Percentiles rank a stretch among this genome's conserved stretches.
These are phyloP conservation scores for Podospora conica DNA, from an alignment of 495 filamentous ascomycete genomes.

Conservation along the genomic window DNA sequence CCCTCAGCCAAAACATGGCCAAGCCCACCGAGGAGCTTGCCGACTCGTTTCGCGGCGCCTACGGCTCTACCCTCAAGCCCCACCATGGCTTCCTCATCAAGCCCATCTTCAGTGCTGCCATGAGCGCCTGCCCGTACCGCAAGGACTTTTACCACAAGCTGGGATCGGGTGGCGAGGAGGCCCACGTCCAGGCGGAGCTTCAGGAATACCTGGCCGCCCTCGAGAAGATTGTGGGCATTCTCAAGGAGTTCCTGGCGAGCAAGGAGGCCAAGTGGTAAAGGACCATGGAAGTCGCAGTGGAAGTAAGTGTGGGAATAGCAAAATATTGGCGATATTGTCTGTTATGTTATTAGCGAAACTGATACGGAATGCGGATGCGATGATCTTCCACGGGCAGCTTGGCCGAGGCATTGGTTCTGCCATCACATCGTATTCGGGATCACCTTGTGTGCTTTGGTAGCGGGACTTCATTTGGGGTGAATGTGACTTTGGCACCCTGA, in stretches of 20 bases:
- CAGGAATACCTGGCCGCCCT: conserved; percentile 65
- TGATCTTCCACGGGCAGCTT: too few species aligned
- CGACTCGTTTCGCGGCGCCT: conserved; percentile 78
- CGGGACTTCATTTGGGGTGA: too few species aligned
- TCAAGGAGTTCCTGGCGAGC: conserved; percentile 64
- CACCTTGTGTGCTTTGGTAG: too few species aligned
- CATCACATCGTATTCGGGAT: too few species aligned
- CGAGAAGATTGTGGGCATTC: conserved; percentile 64
- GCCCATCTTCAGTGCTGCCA: conserved; percentile 84
- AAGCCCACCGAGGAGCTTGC: conserved; percentile 67
- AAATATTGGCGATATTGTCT: not conserved
- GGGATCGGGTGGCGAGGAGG: conserved; percentile 49
- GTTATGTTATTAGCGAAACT: not conserved
- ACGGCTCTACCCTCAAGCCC: conserved; percentile 77
- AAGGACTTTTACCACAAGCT: conserved; percentile 87
- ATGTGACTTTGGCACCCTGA: too few species aligned
- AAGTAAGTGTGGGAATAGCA: not conserved
- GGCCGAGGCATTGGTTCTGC: too few species aligned
- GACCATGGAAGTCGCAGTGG: conserved; percentile 12
- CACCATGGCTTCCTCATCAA: conserved; percentile 84
- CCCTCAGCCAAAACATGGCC: conserved; percentile 68
- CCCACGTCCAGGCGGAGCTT: conserved; percentile 55
- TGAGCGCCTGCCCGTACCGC: conserved; percentile 86
- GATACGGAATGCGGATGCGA: not conserved
- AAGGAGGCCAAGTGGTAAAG: conserved; percentile 66